phyloP scores from a whole-genome alignment of 2,329 filamentous ascomycete species.

The Cladosporium colombiae region DNA sequence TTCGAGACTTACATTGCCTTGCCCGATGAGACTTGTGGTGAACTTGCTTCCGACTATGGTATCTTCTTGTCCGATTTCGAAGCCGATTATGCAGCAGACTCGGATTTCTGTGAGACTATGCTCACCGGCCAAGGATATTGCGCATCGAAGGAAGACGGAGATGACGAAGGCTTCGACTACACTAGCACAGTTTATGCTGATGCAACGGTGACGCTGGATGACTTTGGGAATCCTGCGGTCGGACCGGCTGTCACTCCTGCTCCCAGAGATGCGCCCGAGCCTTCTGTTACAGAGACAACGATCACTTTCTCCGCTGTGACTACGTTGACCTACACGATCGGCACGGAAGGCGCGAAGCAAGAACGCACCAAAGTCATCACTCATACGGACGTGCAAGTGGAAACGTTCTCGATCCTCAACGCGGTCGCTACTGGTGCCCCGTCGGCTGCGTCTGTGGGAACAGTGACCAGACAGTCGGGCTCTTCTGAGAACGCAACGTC shows the following conservation, averaged over 20 bases:
- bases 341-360: conserved; percentile 15
- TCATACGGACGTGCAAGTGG: conserved; percentile 22
- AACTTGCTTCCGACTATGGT: conserved; percentile 23
- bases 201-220: conserved; percentile 18
- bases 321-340: conserved; percentile 21
- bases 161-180: neutral
- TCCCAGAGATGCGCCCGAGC: neutral
- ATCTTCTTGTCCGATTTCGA: conserved; percentile 24
- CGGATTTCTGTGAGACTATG: conserved; percentile 23
- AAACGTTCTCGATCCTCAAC: conserved; percentile 21
- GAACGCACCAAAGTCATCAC: conserved; percentile 22
- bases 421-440: conserved; percentile 18
- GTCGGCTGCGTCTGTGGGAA: conserved; percentile 18
- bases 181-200: conserved; percentile 16
- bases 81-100: conserved; percentile 21
- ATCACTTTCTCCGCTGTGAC: conserved; percentile 13
- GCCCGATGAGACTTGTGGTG: conserved; percentile 23
- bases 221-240: conserved; percentile 12
- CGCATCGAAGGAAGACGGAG: conserved; percentile 9
- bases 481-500: conserved; percentile 12
- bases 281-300: conserved; percentile 6
- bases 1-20: conserved; percentile 15
- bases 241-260: conserved; percentile 17
- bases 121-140: conserved; percentile 25
- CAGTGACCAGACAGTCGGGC: neutral